Evolutionary conservation across 2,329 filamentous ascomycete species (phyloP).

Genomic region (Talaromyces sp.): DNA sequence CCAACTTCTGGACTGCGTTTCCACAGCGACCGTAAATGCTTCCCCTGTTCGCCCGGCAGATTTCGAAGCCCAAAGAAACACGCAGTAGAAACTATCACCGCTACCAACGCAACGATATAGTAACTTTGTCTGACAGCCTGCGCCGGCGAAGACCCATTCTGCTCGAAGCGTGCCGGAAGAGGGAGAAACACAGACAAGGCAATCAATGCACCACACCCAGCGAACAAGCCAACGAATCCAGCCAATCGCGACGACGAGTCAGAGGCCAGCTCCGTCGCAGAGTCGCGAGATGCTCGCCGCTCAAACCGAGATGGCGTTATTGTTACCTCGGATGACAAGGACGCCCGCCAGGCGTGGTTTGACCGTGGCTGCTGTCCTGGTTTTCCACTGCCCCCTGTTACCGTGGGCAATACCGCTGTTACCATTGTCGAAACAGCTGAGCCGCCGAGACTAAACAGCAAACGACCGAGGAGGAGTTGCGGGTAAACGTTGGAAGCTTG

Average conservation of each 20-base stretch:
- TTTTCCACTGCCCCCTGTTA: constrained; percentile 38
- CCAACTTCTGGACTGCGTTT: not conserved
- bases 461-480: constrained; percentile 72
- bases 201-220: constrained; percentile 83
- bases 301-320: constrained; percentile 49
- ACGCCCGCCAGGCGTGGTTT: constrained; percentile 36
- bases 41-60: constrained; percentile 67
- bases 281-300: constrained; percentile 10
- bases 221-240: constrained; percentile 86
- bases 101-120: constrained; percentile 72
- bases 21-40: constrained; percentile 59
- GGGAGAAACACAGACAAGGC: constrained; percentile 79
- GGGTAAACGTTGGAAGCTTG: constrained; percentile 85
- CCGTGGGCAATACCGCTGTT: constrained; percentile 79
- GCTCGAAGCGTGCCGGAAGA: constrained; percentile 72
- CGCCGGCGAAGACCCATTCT: constrained; percentile 64
- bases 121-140: constrained; percentile 77
- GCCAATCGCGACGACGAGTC: constrained; percentile 61
- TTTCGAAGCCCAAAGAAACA: constrained; percentile 72
- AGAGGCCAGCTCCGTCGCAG: constrained; percentile 9
- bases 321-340: constrained; percentile 54
- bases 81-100: constrained; percentile 64
- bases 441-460: constrained; percentile 85
- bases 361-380: constrained; percentile 13
- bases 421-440: constrained; percentile 98